Base-by-base conservation (phyloP, 306 rosid genomes). In the Casuarina equisetifolia region DNA sequence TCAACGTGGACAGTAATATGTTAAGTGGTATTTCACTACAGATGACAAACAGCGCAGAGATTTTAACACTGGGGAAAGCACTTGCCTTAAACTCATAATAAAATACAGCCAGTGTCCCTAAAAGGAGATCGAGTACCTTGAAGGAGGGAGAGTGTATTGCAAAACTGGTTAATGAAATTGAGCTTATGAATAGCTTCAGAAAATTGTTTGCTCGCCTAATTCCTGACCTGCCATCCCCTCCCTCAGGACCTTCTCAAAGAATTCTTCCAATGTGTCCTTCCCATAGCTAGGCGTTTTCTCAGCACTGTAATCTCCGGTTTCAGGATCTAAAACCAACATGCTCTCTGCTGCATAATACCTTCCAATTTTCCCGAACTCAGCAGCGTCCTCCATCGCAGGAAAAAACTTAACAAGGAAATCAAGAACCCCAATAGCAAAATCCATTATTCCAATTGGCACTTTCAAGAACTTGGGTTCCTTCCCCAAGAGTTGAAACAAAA, bases 171-270 rank as follows among this genome's bases (percentile, higher is more conserved):
- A 25, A 81, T 80, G 77, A 86, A 77, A 73, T 72, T 67, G 79
- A 72, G 66, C 69, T 48, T 58, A 43, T 40, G 64, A 42, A 43
- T 70, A 55, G 39, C 40, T 73, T 77, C 71, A 92, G 64, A 96
- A 75, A 69, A 96, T 91, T 0, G 90, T 82, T 81, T 92, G 99
- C 82, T 96, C 99, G 19, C 98, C 98, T 54, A 92, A 85, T 75
- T 96, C 99, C 84, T 96, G 99, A 75, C 99, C 99, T 44, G 94
- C 85, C 97, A 96, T 96, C 17, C 99, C 99, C 66, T 96, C 97
- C 80, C 93, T 90, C 68, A 92, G 81, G 40, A 92, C 97, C 59
- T 80, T 87, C 69, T 80, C 91, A 80, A 96, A 96, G 78, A 96
- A 96, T 9, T 91, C 97, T 67, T 96, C 96, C 69, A 96, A 84